Base-by-base conservation (phyloP, 495 filamentous ascomycete species). In the Podospora appendiculata region DNA sequence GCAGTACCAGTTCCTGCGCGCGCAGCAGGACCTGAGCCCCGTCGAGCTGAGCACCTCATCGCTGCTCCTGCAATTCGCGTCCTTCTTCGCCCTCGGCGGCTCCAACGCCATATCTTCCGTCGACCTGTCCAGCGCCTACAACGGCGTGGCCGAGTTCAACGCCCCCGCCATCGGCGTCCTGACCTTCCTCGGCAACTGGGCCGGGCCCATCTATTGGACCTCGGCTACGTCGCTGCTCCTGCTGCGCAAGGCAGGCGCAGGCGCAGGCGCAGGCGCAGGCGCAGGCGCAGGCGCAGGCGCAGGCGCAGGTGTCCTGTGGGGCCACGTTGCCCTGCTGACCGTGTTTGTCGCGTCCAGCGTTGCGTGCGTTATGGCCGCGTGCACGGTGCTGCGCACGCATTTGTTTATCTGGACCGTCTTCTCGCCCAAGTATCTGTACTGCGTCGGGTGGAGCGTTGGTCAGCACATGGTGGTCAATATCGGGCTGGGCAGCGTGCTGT, bases 351-450 rank as follows among this genome's bases (percentile, higher is more conserved):
- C 84, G 7, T 65, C 69, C 3, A 77, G 77, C 18, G 65, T 86
- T 49, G 66, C 81, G 14, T 85, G 80, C 34, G 88, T 96, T 8
- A 96, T 96, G 90, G 81, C 77, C 25, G 89, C 94, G 32, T 99
- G 94, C 64, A 89, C 88, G 52, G 70, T 78, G 10, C 62, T 97
- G 61, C 75, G 93, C 59, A 87, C 85, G 41, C 94, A 99, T 75
- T 70, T 99, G 55, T 99, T 99, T 69, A 88, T 99, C 50, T 99
- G 94, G 94, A 97, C 90, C 0, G 94, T 99, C 32, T 99, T 99
- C 68, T 90, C 86, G 47, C 94, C 94, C 4, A 99, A 97, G 68
- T 99, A 89, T 70, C 68, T 99, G 57, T 97, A 93, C 65, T 84
- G 79, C 46, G 83, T 94, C 70, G 90, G 84, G 16, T 99, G 94